Evolutionary conservation across 2,329 filamentous ascomycete species (phyloP).

Genomic region (Cladosporium sp.): DNA sequence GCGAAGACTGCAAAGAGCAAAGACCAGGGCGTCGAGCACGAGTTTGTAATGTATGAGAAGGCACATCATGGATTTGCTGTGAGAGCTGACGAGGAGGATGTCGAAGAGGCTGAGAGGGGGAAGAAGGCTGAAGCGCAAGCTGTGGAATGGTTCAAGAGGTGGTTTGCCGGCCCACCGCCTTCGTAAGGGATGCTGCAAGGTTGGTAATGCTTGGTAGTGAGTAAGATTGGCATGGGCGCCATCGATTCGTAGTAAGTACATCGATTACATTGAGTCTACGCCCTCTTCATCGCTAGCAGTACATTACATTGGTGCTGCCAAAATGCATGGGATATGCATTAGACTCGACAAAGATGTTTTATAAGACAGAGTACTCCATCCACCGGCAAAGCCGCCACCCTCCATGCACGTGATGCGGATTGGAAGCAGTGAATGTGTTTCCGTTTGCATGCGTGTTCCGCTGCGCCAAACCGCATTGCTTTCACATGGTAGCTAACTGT

Average conservation of each 20-base stretch:
- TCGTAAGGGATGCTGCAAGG: background rate
- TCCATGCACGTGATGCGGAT: no score
- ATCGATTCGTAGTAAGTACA: background rate
- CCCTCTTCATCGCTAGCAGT: background rate
- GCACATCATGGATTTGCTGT: conserved; percentile 36
- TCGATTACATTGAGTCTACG: background rate
- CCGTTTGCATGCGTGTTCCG: no score
- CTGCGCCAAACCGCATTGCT: no score
- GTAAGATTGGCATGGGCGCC: background rate
- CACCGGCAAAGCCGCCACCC: no score
- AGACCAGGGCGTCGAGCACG: conserved; percentile 31
- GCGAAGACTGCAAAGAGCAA: conserved; percentile 31
- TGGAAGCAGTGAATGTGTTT: no score
- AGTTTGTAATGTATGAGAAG: conserved; percentile 35
- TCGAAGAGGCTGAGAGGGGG: conserved; percentile 29
- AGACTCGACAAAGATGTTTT: no score
- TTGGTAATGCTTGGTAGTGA: background rate
- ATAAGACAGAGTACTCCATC: no score
- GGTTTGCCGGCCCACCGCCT: conserved; percentile 24
- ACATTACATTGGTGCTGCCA: no score
- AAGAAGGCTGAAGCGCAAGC: conserved; percentile 36
- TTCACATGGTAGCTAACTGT: no score
- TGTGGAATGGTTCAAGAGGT: conserved; percentile 33
- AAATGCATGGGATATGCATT: no score
- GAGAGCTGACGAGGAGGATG: conserved; percentile 31